These are phyloP conservation scores for Kodamaea kakaduensis DNA, from an alignment of 805 yeast species.

Conservation along the genomic window DNA sequence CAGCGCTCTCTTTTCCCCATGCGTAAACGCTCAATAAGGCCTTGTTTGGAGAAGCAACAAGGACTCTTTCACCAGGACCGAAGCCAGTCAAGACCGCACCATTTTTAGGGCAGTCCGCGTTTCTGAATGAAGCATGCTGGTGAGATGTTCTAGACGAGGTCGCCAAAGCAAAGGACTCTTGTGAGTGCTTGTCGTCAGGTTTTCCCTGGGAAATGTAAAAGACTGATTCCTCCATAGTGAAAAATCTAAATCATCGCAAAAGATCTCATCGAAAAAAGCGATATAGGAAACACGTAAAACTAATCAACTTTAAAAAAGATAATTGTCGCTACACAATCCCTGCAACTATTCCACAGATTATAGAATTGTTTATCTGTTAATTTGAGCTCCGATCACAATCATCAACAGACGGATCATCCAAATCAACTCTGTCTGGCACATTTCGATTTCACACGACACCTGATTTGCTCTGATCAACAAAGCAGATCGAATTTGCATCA, in stretches of 20 bases:
- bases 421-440: too few species aligned
- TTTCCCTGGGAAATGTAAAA: slow-evolving; percentile 45
- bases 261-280: neutral
- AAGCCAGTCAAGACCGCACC: slow-evolving; percentile 47
- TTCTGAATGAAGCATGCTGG: slow-evolving; percentile 48
- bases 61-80: slow-evolving; percentile 47
- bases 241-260: too few species aligned
- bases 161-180: slow-evolving; percentile 38
- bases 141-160: slow-evolving; percentile 46
- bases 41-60: slow-evolving; percentile 64
- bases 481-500: too few species aligned
- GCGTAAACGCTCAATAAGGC: slow-evolving; percentile 73
- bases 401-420: too few species aligned
- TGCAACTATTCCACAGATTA: too few species aligned
- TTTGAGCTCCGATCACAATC: too few species aligned
- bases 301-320: too few species aligned
- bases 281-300: too few species aligned
- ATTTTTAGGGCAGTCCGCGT: slow-evolving; percentile 44
- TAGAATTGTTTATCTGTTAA: too few species aligned
- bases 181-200: slow-evolving; percentile 42
- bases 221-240: slow-evolving; percentile 47
- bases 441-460: too few species aligned
- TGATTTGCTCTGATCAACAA: too few species aligned
- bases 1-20: slow-evolving; percentile 66
- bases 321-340: too few species aligned